Evolutionary conservation across 2,329 filamentous ascomycete species (phyloP).

Genomic region (Niveomyces coronatus): DNA sequence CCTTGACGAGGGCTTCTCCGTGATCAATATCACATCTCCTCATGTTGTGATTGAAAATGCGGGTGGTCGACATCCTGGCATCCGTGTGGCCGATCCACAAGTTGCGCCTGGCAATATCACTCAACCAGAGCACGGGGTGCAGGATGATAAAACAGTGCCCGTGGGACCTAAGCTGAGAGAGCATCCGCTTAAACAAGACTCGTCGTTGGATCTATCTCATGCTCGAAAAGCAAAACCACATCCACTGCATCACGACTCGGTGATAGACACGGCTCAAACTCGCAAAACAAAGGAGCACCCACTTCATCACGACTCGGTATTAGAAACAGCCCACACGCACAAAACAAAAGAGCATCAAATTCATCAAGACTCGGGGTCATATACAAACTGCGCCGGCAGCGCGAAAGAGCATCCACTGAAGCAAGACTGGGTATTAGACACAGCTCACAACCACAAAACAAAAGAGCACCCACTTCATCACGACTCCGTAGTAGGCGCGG

Average conservation of each 20-base stretch:
- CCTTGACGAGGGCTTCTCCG: background rate
- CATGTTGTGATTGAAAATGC: conserved; percentile 1
- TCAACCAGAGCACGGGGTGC: conserved; percentile 5
- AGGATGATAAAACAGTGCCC: conserved; percentile 3
- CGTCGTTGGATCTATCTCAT: background rate
- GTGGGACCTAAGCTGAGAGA: conserved; percentile 2
- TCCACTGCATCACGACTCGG: background rate
- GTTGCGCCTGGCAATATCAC: conserved; percentile 5
- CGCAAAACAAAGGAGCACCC: background rate
- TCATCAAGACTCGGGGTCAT: background rate
- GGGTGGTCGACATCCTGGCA: background rate
- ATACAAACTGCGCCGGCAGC: background rate
- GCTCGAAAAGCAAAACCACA: background rate
- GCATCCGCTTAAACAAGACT: conserved; percentile 1
- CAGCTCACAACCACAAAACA: background rate
- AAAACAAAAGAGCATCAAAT: conserved; percentile 1
- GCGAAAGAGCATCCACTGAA: background rate
- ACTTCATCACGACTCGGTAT: background rate
- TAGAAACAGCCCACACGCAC: background rate
- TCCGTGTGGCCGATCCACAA: conserved; percentile 2
- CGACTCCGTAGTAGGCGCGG: too few species aligned
- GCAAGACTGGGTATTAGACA: background rate
- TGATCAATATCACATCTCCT: conserved; percentile 5
- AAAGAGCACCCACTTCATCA: background rate
- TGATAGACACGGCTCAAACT: background rate